Conservation (phyloP, 2,329 filamentous ascomycete species). For the Plenodomus tracheiphilus region DNA sequence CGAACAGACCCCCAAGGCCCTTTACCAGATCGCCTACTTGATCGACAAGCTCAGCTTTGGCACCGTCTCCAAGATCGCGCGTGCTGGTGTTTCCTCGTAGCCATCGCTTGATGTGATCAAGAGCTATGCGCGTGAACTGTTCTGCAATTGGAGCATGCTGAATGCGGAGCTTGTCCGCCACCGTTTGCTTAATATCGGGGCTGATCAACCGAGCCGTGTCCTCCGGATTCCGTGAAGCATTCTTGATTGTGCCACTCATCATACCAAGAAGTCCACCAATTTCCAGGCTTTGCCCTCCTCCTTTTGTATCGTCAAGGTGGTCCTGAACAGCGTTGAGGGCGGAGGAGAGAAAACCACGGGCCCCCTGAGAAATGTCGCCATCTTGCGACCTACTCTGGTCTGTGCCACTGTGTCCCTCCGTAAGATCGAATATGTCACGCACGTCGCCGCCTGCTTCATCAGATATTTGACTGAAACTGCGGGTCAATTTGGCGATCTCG, state of each 20-base stretch:
- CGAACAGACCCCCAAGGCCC: constrained; percentile 30
- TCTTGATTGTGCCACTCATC: constrained; percentile 32
- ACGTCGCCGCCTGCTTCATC: constrained; percentile 33
- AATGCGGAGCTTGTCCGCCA: constrained; percentile 29
- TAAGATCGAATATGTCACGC: constrained; percentile 33
- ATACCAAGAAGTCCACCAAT: constrained; percentile 32
- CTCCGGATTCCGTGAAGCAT: constrained; percentile 32
- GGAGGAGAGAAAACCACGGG: constrained; percentile 29
- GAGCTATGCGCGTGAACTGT: constrained; percentile 33
- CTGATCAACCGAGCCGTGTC: constrained; percentile 36
- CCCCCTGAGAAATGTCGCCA: constrained; percentile 17
- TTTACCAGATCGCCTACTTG: constrained; percentile 34
- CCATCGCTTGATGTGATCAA: constrained; percentile 39
- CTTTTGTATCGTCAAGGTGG: constrained; percentile 22
- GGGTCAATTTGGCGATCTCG: constrained; percentile 33
- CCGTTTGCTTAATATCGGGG: constrained; percentile 34
- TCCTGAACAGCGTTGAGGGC: constrained; percentile 32
- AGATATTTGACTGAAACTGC: constrained; percentile 32
- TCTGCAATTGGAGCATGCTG: constrained; percentile 34
- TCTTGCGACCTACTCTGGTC: constrained; percentile 16
- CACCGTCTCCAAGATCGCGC: constrained; percentile 33
- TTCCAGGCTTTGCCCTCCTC: constrained; percentile 21
- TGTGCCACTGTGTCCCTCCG: constrained; percentile 18
- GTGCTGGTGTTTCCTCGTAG: constrained; percentile 35
- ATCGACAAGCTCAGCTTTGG: constrained; percentile 34